Base-by-base conservation (phyloP, 768 basidiomycete species). In the Tricholomella constricta region DNA sequence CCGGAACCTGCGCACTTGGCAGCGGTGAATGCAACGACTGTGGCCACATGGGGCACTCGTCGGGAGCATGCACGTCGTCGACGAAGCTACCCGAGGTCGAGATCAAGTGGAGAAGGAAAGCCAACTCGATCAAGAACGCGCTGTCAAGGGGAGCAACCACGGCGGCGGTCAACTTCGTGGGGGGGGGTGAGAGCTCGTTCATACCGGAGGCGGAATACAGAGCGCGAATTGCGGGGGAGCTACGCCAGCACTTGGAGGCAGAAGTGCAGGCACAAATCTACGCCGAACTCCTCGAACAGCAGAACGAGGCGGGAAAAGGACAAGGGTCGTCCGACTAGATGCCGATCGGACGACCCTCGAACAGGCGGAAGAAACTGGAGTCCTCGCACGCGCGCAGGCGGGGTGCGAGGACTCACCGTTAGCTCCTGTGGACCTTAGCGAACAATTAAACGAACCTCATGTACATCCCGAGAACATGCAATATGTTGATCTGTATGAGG, bases 261-360 rank as follows among this genome's bases (percentile, higher is more conserved):
- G n/a, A n/a, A n/a, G n/a, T n/a, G n/a, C n/a, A n/a, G n/a, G n/a
- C n/a, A n/a, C n/a, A n/a, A n/a, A n/a, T 34, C 14, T 4, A 22
- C 7, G 38, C 31, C 11, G 48, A 15, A 15, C 22, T 29, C 11
- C 15, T 35, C 25, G 6, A 29, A 11, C 29, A 29, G 29, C 10
- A 34, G n/a, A 17, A 38, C 12, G 56, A 64, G n/a, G n/a, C n/a
- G 59, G 65, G 63, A 59, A 65, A 63, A 34, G 63, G 19, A 31
- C 52, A 29, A 11, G 29, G 29, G 29, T 29, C 11, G 57, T 59
- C 58, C 45, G 47, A 44, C 14, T 68, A 63, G 45, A 35, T 42
- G 41, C 49, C 42, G 27, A 48, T 41, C 44, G 37, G 60, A 52
- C 45, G 48, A 45, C 57, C 64, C 58, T 15, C 25, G 10, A 25